Evolutionary conservation across 2,329 filamentous ascomycete genomes (phyloP).

Genomic region (Alternaria sp.): DNA sequence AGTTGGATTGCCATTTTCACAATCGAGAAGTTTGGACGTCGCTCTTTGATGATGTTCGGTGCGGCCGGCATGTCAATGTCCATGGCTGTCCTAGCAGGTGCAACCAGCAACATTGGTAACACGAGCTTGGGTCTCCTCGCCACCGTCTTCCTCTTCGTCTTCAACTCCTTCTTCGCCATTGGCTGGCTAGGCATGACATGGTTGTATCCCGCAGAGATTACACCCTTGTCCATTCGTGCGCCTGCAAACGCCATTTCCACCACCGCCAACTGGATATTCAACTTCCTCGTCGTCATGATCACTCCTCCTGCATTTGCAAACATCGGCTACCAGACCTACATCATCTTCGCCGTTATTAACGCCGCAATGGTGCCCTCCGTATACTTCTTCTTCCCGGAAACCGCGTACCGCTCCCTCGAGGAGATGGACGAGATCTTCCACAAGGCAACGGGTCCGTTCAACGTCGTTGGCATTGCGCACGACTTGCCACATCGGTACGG

Average conservation of each 20-base stretch:
- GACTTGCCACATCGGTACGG: slow-evolving; percentile 65
- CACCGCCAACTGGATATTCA: slow-evolving; percentile 62
- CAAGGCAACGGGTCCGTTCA: slow-evolving; percentile 60
- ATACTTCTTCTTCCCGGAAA: slow-evolving; percentile 70
- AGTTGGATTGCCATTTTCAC: slow-evolving; percentile 54
- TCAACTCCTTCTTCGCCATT: slow-evolving; percentile 89
- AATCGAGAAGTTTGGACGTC: slow-evolving; percentile 51
- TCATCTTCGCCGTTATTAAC: slow-evolving; percentile 66
- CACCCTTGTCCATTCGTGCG: slow-evolving; percentile 85
- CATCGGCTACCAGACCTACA: slow-evolving; percentile 64
- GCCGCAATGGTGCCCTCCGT: slow-evolving; percentile 64
- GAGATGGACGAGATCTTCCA: slow-evolving; percentile 69
- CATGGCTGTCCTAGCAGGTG: slow-evolving; percentile 48
- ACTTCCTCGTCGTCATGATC: slow-evolving; percentile 73
- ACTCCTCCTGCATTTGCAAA: slow-evolving; percentile 67
- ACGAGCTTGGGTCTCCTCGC: slow-evolving; percentile 49
- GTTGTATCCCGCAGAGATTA: slow-evolving; percentile 74
- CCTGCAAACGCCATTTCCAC: slow-evolving; percentile 88
- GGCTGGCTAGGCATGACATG: slow-evolving; percentile 81
- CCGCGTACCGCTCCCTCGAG: slow-evolving; percentile 57
- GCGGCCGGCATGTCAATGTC: slow-evolving; percentile 46
- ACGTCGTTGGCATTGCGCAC: slow-evolving; percentile 59
- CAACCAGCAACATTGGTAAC: slow-evolving; percentile 38
- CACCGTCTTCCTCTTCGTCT: slow-evolving; percentile 88
- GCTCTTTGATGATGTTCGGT: slow-evolving; percentile 51